phyloP scores from a whole-genome alignment of 2,329 filamentous ascomycete species.

The Sphaceloma murrayae region DNA sequence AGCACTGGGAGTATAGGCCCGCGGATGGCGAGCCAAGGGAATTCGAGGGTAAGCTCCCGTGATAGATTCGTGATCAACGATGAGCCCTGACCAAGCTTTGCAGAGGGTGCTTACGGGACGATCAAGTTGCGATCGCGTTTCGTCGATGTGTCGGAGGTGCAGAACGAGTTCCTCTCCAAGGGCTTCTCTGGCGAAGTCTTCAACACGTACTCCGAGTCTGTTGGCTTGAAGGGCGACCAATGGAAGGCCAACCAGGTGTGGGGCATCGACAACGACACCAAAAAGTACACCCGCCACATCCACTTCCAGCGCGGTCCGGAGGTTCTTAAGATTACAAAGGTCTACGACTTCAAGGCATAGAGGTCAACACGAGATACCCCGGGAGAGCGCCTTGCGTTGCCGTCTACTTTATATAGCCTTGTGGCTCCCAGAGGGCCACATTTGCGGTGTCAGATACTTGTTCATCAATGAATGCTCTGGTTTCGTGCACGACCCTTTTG shows the following conservation, averaged over 20 bases:
- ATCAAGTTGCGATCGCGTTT: slow-evolving; percentile 49
- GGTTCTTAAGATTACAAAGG: slow-evolving; percentile 32
- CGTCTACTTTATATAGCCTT: too few relatives aligned
- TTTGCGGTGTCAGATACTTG: too few relatives aligned
- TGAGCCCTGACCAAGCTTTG: neutral
- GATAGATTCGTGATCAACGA: too few relatives aligned
- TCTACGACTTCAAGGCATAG: slow-evolving; percentile 34
- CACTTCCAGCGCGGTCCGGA: slow-evolving; percentile 33
- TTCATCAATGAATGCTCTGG: too few relatives aligned
- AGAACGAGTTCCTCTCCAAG: slow-evolving; percentile 46
- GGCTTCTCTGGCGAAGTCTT: slow-evolving; percentile 35
- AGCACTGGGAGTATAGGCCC: slow-evolving; percentile 51
- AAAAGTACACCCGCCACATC: slow-evolving; percentile 29
- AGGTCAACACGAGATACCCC: slow-evolving; percentile 4
- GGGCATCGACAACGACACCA: slow-evolving; percentile 41
- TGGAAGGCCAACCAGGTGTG: slow-evolving; percentile 50
- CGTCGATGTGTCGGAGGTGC: slow-evolving; percentile 31
- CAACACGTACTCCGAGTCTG: slow-evolving; percentile 42
- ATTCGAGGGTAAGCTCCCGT: slow-evolving; percentile 57
- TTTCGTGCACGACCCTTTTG: too few relatives aligned
- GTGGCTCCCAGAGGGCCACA: too few relatives aligned
- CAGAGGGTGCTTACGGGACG: too few relatives aligned
- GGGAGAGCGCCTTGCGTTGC: too few relatives aligned
- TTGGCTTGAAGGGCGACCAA: slow-evolving; percentile 26
- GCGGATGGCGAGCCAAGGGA: slow-evolving; percentile 52